Evolutionary conservation across 164 flowering plant species (phyloP), one percentile per base, ranked within the genome.

Genomic region (Tetrastigma voinierianum): DNA sequence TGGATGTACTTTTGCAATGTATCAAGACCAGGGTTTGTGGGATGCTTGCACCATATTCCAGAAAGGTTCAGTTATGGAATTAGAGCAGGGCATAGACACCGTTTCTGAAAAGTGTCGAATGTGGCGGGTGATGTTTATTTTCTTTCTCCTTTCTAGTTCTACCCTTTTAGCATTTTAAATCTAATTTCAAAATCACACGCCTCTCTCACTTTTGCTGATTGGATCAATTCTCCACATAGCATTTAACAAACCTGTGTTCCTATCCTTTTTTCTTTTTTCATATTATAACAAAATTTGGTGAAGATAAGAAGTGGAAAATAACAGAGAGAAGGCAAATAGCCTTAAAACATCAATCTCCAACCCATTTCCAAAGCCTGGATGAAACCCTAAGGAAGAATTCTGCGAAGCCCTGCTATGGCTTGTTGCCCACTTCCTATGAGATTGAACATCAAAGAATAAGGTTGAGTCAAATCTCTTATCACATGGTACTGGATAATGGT

Each of bases 1-100:
- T 95, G 78, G 98, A 93, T 74, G 48, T 51, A 49, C 97, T 92
- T 65, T 61, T 90, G 57, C 72, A 81, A 51, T 74, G 70, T 51
- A 88, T 92, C 87, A 78, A 80, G 79, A 71, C 64, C 72, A 19
- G 98, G 97, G 98, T 21, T 90, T 86, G 70, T 75, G 63, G 70
- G 99, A 93, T 80, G 82, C 87, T 19, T 83, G 87, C 74, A 83
- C 84, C 57, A 44, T 75, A 52, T 57, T 59, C 51, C 93, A 73
- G 60, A 74, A 78, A 74, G 70, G 64, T 57, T 77, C 84, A 17
- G 80, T 88, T 63, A 76, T 73, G 51, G 77, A 76, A 64, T 53
- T 92, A 67, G 91, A 90, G 72, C 81, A 80, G 24, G 85, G 83
- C 57, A 66, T 89, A 24, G 72, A 47, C 52, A 65, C 68, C 54